These are phyloP conservation scores for Amanita rimosa DNA, from an alignment of 768 basidiomycete species.

Conservation along the genomic window DNA sequence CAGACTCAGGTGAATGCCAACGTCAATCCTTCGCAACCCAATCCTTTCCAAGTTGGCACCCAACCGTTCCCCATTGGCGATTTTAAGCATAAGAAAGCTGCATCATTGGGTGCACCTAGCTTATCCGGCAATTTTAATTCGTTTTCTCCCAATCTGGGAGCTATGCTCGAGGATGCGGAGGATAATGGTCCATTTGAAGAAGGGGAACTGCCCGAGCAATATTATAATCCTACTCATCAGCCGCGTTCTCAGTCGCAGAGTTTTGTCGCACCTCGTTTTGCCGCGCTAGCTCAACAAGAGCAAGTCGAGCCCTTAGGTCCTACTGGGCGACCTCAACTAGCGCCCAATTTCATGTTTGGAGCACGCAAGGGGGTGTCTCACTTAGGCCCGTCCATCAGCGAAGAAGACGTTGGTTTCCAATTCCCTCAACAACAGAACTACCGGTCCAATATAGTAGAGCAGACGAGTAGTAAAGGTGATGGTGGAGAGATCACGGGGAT, in stretches of 20 bases:
- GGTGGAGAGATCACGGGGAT: constrained; percentile 76
- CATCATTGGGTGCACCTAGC: constrained; percentile 52
- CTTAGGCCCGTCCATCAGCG: constrained; percentile 65
- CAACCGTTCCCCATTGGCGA: constrained; percentile 41
- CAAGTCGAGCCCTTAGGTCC: constrained; percentile 53
- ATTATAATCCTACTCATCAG: constrained; percentile 46
- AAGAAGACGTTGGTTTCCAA: constrained; percentile 75
- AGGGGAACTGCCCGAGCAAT: constrained; percentile 62
- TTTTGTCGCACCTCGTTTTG: constrained; percentile 85
- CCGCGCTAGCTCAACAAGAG: constrained; percentile 67
- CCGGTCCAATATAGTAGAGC: constrained; percentile 18
- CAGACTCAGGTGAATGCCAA: constrained; percentile 30
- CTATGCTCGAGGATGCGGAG: constrained; percentile 78
- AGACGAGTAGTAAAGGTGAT: constrained; percentile 45
- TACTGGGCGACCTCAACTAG: constrained; percentile 78
- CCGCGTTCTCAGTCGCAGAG: constrained; percentile 71
- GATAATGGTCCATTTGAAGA: constrained; percentile 58
- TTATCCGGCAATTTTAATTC: constrained; percentile 53
- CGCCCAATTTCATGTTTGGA: constrained; percentile 89
- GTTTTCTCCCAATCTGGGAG: constrained; percentile 70
- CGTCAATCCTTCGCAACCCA: constrained; percentile 27
- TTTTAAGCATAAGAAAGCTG: constrained; percentile 73
- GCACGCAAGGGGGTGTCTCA: constrained; percentile 44
- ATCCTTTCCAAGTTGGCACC: constrained; percentile 63
- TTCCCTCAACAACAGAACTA: constrained; percentile 53